Evolutionary conservation across 1,139 yeast genomes (phyloP).

Genomic region (Zygosaccharomyces sapae): DNA sequence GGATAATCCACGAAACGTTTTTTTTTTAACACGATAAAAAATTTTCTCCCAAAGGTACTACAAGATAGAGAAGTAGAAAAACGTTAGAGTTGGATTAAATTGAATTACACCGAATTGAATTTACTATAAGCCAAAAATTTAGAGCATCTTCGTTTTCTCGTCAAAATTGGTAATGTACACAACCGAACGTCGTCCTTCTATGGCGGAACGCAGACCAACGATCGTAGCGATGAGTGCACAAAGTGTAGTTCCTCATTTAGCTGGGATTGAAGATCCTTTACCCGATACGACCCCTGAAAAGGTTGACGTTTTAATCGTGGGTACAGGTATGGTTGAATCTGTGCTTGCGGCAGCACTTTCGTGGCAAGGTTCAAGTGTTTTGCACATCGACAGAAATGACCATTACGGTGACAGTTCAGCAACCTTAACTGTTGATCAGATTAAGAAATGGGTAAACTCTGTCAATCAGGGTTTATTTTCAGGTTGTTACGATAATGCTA

Average conservation of each 20-base stretch:
- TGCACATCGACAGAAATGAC: conserved; percentile 78
- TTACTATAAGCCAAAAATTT: too few species aligned
- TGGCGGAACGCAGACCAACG: conserved; percentile 61
- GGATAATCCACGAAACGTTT: conserved; percentile 1
- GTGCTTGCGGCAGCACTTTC: conserved; percentile 90
- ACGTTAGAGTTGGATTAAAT: neutral
- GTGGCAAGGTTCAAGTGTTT: conserved; percentile 91
- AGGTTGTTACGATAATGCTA: conserved; percentile 55
- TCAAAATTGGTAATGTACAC: conserved; percentile 22
- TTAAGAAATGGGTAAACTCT: conserved; percentile 72
- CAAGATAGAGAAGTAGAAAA: neutral
- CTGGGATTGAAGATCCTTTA: conserved; percentile 69
- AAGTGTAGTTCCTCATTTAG: conserved; percentile 74
- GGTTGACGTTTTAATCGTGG: conserved; percentile 84
- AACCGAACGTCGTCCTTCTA: conserved; percentile 52
- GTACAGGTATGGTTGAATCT: conserved; percentile 88
- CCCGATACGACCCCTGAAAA: conserved; percentile 50
- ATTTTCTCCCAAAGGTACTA: neutral
- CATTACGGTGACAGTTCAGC: conserved; percentile 89
- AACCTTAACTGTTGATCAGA: conserved; percentile 78
- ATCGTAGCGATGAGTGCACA: conserved; percentile 30
- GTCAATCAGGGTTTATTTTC: conserved; percentile 45
- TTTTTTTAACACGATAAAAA: neutral
- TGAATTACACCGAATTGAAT: neutral
- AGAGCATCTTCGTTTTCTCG: neutral